These are phyloP conservation scores for Xylaria sp. DNA, from an alignment of 2,329 filamentous ascomycete species.

Conservation along the genomic window DNA sequence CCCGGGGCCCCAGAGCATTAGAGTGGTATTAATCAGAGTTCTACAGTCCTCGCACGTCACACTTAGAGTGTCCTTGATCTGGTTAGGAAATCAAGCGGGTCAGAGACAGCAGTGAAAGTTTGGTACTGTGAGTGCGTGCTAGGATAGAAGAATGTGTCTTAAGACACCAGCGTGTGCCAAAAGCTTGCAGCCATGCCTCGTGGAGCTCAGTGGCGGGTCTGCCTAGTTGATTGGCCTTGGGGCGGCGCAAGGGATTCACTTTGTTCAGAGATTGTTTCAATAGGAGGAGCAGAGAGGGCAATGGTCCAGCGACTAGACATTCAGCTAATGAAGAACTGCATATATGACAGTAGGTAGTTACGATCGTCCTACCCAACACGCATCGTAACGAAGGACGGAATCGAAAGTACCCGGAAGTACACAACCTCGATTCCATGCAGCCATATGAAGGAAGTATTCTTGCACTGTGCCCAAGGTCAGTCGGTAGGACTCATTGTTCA, in stretches of 20 bases:
- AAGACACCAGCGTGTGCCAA: slow-evolving; percentile 11
- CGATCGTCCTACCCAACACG: not conserved
- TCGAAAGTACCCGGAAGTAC: not conserved
- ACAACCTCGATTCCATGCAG: not conserved
- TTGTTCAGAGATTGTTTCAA: slow-evolving; percentile 37
- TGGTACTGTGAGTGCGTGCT: not conserved
- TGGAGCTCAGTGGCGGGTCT: slow-evolving; percentile 32
- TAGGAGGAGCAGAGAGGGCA: slow-evolving; percentile 28
- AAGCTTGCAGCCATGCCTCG: slow-evolving; percentile 12
- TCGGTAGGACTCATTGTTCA: slow-evolving; percentile 23
- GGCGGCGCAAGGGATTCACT: slow-evolving; percentile 37
- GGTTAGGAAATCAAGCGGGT: slow-evolving; percentile 19
- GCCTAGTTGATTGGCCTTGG: slow-evolving; percentile 31
- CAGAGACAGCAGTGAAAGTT: slow-evolving; percentile 25
- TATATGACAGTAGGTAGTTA: slow-evolving; percentile 22
- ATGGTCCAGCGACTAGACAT: slow-evolving; percentile 26
- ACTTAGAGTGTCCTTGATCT: slow-evolving; percentile 23
- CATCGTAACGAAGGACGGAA: not conserved
- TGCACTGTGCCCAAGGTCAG: slow-evolving; percentile 32
- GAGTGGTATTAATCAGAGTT: slow-evolving; percentile 23
- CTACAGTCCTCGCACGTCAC: slow-evolving; percentile 15
- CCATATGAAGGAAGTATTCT: slow-evolving; percentile 2
- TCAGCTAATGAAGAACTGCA: slow-evolving; percentile 24
- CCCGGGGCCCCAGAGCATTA: slow-evolving; percentile 25
- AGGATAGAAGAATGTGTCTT: slow-evolving; percentile 22